phyloP scores from a whole-genome alignment of 148 eudicot genomes.

The Gaultheria prostrata region DNA sequence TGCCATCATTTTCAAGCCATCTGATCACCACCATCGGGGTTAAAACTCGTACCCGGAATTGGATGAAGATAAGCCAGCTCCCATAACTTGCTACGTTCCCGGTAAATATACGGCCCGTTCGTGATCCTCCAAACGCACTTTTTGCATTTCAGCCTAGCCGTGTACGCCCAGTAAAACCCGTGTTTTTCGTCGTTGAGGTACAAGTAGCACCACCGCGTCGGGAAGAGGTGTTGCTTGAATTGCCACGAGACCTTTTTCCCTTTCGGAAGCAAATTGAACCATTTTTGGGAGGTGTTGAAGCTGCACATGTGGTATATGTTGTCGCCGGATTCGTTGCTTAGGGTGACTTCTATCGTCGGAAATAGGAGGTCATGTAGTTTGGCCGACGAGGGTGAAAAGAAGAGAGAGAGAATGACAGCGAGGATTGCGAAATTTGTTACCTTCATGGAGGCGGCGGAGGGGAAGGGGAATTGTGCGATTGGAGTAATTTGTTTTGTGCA shows the following conservation, averaged over 20 bases:
- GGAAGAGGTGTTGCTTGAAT: background rate
- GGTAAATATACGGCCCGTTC: background rate
- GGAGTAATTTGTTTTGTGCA: background rate
- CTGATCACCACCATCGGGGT: background rate
- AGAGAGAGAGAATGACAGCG: background rate
- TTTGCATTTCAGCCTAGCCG: background rate
- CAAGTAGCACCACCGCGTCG: constrained; percentile 8
- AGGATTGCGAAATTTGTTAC: background rate
- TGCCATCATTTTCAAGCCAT: background rate
- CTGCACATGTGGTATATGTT: background rate
- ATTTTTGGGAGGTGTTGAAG: background rate
- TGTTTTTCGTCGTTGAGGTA: constrained; percentile 6
- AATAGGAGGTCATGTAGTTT: background rate
- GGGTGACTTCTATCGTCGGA: background rate
- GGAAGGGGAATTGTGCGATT: background rate
- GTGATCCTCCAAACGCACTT: background rate
- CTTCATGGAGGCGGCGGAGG: background rate
- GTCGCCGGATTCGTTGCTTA: constrained; percentile 3
- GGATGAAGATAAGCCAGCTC: constrained; percentile 4
- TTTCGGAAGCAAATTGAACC: background rate
- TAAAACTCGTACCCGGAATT: background rate
- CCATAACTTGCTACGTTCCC: background rate
- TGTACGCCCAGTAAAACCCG: background rate
- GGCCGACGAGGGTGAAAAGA: background rate
- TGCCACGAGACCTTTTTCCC: background rate